Evolutionary conservation across 306 rosid species (phyloP).

Genomic region (Canavalia ensiformis): DNA sequence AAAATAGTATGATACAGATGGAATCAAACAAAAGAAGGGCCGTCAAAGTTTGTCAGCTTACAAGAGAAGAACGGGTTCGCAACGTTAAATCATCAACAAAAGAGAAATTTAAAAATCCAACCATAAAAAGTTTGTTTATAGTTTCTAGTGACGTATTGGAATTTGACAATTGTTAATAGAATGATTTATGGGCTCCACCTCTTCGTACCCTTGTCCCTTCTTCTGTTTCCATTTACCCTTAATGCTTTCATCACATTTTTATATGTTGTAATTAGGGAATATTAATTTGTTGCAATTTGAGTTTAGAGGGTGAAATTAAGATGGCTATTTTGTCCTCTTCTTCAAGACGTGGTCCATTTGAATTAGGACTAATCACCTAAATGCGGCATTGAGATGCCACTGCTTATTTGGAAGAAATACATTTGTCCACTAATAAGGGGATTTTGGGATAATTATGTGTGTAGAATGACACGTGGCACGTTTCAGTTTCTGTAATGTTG

Average conservation of each 20-base stretch:
- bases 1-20: conserved; percentile 30
- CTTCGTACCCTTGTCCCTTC: conserved; percentile 60
- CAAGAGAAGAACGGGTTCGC: conserved; percentile 61
- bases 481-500: background rate
- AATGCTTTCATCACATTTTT: conserved; percentile 29
- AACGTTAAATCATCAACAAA: conserved; percentile 57
- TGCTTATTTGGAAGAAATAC: conserved; percentile 38
- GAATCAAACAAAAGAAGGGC: conserved; percentile 68
- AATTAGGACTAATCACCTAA: conserved; percentile 59
- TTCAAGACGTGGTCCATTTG: conserved; percentile 54
- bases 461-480: conserved; percentile 55
- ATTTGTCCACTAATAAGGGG: conserved; percentile 53
- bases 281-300: conserved; percentile 50
- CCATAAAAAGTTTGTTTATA: conserved; percentile 49
- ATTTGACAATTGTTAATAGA: conserved; percentile 60
- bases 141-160: conserved; percentile 60
- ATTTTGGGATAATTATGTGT: conserved; percentile 29
- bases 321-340: conserved; percentile 55
- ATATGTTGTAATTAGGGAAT: conserved; percentile 34
- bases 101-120: conserved; percentile 47
- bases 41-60: conserved; percentile 64
- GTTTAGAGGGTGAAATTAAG: conserved; percentile 50
- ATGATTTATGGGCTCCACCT: conserved; percentile 64
- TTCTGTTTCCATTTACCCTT: conserved; percentile 52
- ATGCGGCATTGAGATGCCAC: conserved; percentile 58